Conservation (phyloP, 169 alveolate species). For the Plasmodium sp. region DNA sequence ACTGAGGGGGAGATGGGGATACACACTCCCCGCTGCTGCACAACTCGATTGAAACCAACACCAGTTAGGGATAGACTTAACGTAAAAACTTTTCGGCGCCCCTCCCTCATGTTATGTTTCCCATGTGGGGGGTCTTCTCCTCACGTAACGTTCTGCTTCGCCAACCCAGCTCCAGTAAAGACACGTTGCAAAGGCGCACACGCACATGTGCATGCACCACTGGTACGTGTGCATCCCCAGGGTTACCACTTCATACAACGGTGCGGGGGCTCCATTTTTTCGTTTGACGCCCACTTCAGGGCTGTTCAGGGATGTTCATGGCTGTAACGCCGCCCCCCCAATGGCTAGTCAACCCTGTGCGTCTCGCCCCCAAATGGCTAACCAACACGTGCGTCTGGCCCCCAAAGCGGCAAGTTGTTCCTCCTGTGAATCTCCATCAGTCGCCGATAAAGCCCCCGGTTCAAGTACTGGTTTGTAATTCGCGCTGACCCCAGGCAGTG, state of each 20-base stretch:
- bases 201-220: too few relatives aligned
- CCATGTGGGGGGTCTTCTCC: background rate
- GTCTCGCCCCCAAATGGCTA: background rate
- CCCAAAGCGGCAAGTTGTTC: background rate
- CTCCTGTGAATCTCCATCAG: conserved; percentile 19
- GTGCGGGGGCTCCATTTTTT: background rate
- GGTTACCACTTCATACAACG: background rate
- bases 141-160: background rate
- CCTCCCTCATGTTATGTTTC: background rate
- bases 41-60: background rate
- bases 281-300: background rate
- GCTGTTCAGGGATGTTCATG: background rate
- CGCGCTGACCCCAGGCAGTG: conserved; percentile 51
- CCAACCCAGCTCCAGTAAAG: background rate
- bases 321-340: background rate
- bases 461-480: conserved; percentile 35
- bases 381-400: background rate
- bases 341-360: background rate
- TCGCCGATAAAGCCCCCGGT: background rate
- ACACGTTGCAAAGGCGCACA: background rate
- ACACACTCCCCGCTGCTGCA: background rate
- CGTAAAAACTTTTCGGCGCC: background rate
- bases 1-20: background rate
- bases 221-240: background rate
- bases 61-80: background rate